Conservation (phyloP, 2,329 filamentous ascomycete species). For the Trichocomaceae sp. region DNA sequence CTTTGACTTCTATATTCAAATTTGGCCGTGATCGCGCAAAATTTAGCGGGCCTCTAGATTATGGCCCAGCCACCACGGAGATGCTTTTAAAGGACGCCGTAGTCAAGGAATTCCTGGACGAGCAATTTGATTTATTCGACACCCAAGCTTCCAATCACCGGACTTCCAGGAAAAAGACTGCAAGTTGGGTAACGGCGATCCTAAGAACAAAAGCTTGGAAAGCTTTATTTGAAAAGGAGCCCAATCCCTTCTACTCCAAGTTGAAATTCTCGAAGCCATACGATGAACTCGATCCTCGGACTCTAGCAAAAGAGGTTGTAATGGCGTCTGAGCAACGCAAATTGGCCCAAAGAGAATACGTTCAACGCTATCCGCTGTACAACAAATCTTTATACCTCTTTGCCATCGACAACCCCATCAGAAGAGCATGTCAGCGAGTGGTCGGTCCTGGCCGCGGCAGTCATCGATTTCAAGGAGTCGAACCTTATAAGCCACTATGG, state of each 20-base stretch:
- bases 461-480: conserved; percentile 80
- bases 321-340: conserved; percentile 75
- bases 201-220: conserved; percentile 54
- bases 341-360: conserved; percentile 82
- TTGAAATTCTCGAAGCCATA: conserved; percentile 64
- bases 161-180: neutral
- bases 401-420: conserved; percentile 66
- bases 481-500: conserved; percentile 85
- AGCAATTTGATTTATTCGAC: conserved; percentile 38
- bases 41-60: conserved; percentile 76
- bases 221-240: conserved; percentile 60
- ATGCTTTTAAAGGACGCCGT: conserved; percentile 96
- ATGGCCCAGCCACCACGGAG: conserved; percentile 84
- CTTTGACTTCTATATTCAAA: conserved; percentile 54
- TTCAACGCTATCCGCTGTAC: conserved; percentile 79
- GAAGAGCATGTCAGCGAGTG: conserved; percentile 76
- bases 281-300: conserved; percentile 73
- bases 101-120: conserved; percentile 88
- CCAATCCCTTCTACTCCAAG: conserved; percentile 91
- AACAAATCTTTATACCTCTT: conserved; percentile 91
- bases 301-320: conserved; percentile 86
- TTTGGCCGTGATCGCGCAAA: conserved; percentile 55
- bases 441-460: conserved; percentile 85
- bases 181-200: conserved; percentile 51
- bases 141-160: neutral